A percentile compares a stretch with the other conserved stretches of the same genome.
phyloP scores from a whole-genome alignment of 2,329 filamentous ascomycete species.

The Fusarium duplospermum region DNA sequence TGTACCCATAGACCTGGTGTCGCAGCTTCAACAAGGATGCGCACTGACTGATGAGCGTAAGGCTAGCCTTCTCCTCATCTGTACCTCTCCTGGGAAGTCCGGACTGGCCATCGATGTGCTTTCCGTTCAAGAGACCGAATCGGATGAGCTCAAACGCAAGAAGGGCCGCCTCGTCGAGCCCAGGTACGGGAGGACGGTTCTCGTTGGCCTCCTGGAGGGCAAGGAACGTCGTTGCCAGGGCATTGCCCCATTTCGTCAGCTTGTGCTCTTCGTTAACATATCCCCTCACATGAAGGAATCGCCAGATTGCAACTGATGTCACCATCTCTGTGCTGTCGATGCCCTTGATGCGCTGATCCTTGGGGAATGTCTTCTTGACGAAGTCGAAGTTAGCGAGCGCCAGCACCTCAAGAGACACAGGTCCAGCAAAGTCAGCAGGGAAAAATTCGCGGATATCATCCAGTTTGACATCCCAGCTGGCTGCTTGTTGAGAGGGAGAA shows the following conservation, averaged over 20 bases:
- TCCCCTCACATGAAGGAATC: slow-evolving; percentile 88
- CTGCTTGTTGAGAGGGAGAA: slow-evolving; percentile 60
- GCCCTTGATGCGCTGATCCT: slow-evolving; percentile 68
- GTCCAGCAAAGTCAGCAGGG: slow-evolving; percentile 54
- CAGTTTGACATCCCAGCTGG: slow-evolving; percentile 80
- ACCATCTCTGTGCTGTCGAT: slow-evolving; percentile 75
- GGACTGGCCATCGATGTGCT: slow-evolving; percentile 67
- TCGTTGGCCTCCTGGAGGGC: slow-evolving; percentile 67
- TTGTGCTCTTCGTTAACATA: slow-evolving; percentile 85
- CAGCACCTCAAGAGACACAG: slow-evolving; percentile 69
- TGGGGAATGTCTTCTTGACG: slow-evolving; percentile 73
- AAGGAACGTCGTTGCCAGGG: slow-evolving; percentile 76
- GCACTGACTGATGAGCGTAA: slow-evolving; percentile 86
- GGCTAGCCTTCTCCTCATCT: slow-evolving; percentile 81
- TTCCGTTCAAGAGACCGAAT: slow-evolving; percentile 80
- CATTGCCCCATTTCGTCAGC: slow-evolving; percentile 86
- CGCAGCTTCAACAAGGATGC: slow-evolving; percentile 85
- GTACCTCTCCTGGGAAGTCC: slow-evolving; percentile 66
- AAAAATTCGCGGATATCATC: slow-evolving; percentile 62
- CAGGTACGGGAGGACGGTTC: slow-evolving; percentile 55
- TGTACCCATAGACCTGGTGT: slow-evolving; percentile 90
- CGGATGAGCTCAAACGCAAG: slow-evolving; percentile 88
- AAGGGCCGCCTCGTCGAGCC: slow-evolving; percentile 81
- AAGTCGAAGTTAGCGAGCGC: slow-evolving; percentile 78
- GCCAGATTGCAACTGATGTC: slow-evolving; percentile 80